Percentiles rank a stretch among this genome's conserved stretches.
phyloP scores from a whole-genome alignment of 345 rosid genomes.

The Lenwebbia sp. region DNA sequence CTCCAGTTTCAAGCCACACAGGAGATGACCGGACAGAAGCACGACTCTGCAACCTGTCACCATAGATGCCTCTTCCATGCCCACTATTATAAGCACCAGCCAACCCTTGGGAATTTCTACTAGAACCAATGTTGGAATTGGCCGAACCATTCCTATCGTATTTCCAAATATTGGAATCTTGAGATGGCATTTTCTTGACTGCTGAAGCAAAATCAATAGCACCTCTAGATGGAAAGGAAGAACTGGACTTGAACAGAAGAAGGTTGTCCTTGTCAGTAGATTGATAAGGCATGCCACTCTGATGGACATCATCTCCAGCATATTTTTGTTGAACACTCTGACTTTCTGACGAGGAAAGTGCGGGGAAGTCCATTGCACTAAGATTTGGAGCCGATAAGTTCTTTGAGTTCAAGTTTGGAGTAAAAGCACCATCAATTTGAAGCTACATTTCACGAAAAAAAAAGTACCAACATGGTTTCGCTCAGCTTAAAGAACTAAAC shows the following conservation, averaged over 20 bases:
- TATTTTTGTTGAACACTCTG: constrained; percentile 49
- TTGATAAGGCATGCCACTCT: constrained; percentile 45
- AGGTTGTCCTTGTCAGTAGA: constrained; percentile 60
- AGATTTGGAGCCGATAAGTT: constrained; percentile 64
- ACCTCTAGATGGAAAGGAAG: constrained; percentile 46
- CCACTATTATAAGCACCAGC: constrained; percentile 26
- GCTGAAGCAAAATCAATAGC: constrained; percentile 83
- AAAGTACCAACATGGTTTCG: constrained; percentile 1
- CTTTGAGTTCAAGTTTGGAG: constrained; percentile 63
- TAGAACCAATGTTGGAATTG: constrained; percentile 70
- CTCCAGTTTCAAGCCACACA: constrained; percentile 98
- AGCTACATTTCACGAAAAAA: constrained; percentile 44
- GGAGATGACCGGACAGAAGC: constrained; percentile 68
- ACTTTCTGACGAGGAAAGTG: constrained; percentile 48
- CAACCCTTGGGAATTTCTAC: constrained; percentile 55
- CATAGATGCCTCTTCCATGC: constrained; percentile 42
- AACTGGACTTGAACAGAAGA: constrained; percentile 59
- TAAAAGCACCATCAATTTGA: constrained; percentile 79
- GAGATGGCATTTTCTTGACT: constrained; percentile 79
- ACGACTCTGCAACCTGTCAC: constrained; percentile 58
- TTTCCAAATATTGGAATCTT: constrained; percentile 83
- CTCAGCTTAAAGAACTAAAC: not conserved
- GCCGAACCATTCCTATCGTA: constrained; percentile 66
- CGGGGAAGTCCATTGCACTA: constrained; percentile 76
- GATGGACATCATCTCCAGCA: constrained; percentile 63